Evolutionary conservation across 805 yeast genomes (phyloP).

Genomic region (Pichia nakasei): DNA sequence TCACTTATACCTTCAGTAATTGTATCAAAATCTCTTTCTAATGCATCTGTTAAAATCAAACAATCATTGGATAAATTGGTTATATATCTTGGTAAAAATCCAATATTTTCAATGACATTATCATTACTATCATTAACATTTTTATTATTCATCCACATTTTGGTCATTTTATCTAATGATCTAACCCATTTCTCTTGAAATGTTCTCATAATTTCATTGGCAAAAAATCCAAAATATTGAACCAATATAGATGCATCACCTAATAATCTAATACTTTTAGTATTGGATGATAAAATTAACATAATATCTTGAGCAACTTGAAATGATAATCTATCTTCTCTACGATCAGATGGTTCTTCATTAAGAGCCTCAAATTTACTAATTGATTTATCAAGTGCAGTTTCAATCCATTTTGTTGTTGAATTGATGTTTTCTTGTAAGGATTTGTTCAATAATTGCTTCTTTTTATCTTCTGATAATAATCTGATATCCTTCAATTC

Average conservation of each 20-base stretch:
- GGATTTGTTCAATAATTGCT: slow-evolving; percentile 68
- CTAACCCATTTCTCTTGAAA: slow-evolving; percentile 17
- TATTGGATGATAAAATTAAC: slow-evolving; percentile 20
- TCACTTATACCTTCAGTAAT: slow-evolving; percentile 17
- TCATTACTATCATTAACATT: neutral
- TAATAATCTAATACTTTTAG: slow-evolving; percentile 32
- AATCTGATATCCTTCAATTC: slow-evolving; percentile 43
- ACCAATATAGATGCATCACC: slow-evolving; percentile 23
- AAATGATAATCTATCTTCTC: slow-evolving; percentile 20
- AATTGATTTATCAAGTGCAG: slow-evolving; percentile 28
- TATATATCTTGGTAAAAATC: slow-evolving; percentile 25
- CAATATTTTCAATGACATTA: slow-evolving; percentile 10
- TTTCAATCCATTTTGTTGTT: slow-evolving; percentile 78
- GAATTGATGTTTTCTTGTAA: slow-evolving; percentile 55
- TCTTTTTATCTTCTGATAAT: slow-evolving; percentile 52
- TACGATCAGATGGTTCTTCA: slow-evolving; percentile 50
- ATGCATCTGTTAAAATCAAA: slow-evolving; percentile 23
- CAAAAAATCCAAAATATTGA: slow-evolving; percentile 19
- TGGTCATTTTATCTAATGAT: slow-evolving; percentile 13
- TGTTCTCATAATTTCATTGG: slow-evolving; percentile 15
- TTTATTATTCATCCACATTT: slow-evolving; percentile 7
- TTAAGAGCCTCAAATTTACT: slow-evolving; percentile 54
- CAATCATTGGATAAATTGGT: slow-evolving; percentile 25
- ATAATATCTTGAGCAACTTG: slow-evolving; percentile 22
- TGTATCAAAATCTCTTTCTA: slow-evolving; percentile 17